These are phyloP conservation scores for Nicotiana rustica DNA, from an alignment of 305 asterid genomes.

Conservation along the genomic window DNA sequence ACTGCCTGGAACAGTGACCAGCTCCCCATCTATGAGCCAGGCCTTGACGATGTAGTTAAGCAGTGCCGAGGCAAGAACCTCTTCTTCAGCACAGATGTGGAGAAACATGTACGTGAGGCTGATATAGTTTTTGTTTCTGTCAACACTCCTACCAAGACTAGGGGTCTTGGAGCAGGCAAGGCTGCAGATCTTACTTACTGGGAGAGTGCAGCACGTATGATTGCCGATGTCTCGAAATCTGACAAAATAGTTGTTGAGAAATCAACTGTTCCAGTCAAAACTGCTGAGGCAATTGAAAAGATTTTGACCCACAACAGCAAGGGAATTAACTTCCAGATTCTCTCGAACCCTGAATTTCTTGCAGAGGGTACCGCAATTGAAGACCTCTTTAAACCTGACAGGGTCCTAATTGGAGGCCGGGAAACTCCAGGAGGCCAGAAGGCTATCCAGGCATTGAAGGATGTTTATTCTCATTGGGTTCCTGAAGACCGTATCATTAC, in stretches of 20 bases:
- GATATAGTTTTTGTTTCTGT: constrained; percentile 89
- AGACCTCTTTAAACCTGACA: constrained; percentile 83
- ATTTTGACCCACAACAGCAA: constrained; percentile 86
- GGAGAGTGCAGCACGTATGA: constrained; percentile 99
- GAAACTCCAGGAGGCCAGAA: constrained; percentile 84
- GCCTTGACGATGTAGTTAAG: constrained; percentile 90
- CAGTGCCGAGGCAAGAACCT: constrained; percentile 91
- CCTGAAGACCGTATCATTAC: constrained; percentile 72
- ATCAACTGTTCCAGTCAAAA: constrained; percentile 91
- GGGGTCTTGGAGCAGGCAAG: constrained; percentile 93
- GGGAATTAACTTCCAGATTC: constrained; percentile 84
- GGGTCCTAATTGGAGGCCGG: constrained; percentile 92
- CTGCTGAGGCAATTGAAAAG: constrained; percentile 92
- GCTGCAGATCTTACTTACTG: constrained; percentile 91
- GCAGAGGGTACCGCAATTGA: constrained; percentile 92
- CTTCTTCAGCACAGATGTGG: constrained; percentile 94
- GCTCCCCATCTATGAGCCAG: constrained; percentile 94
- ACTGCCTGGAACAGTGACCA: constrained; percentile 83
- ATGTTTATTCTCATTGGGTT: constrained; percentile 89
- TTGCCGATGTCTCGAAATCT: constrained; percentile 88
- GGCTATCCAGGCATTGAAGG: constrained; percentile 74
- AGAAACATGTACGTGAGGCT: constrained; percentile 83
- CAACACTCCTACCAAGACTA: constrained; percentile 87
- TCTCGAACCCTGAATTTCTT: constrained; percentile 88
- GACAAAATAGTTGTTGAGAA: constrained; percentile 91